Evolutionary conservation across 202 grass and related monocot genomes (phyloP).

Genomic region (Carex sylvatica): DNA sequence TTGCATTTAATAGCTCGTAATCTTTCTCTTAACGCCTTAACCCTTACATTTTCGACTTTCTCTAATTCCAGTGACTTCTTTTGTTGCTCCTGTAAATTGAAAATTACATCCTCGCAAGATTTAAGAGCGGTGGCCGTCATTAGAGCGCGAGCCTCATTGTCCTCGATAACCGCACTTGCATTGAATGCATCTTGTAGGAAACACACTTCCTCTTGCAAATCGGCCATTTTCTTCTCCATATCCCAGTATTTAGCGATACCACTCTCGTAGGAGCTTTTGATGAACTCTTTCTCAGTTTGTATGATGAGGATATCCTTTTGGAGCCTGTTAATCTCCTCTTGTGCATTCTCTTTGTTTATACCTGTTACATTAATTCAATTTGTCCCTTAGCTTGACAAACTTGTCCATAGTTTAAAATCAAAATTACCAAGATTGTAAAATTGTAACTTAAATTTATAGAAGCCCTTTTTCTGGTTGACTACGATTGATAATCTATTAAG

Average conservation of each 20-base stretch:
- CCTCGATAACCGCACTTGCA: constrained; percentile 60
- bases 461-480: background rate
- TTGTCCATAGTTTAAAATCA: background rate
- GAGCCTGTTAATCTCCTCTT: constrained; percentile 56
- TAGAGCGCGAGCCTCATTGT: constrained; percentile 66
- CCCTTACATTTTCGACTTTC: constrained; percentile 40
- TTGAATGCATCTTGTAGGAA: constrained; percentile 65
- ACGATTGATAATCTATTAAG: background rate
- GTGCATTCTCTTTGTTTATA: constrained; percentile 55
- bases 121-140: constrained; percentile 78
- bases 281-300: constrained; percentile 89
- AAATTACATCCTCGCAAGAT: constrained; percentile 76
- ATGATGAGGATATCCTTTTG: constrained; percentile 77
- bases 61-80: constrained; percentile 40
- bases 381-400: background rate
- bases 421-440: background rate
- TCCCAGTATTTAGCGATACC: constrained; percentile 86
- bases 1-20: constrained; percentile 43
- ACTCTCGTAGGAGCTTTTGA: constrained; percentile 85
- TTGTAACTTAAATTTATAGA: background rate
- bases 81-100: constrained; percentile 60
- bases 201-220: constrained; percentile 70
- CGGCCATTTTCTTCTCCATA: constrained; percentile 79
- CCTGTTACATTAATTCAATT: constrained; percentile 5
- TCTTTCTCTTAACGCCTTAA: constrained; percentile 46